phyloP scores from a whole-genome alignment of 768 basidiomycete species.

The Lactarius pseudohatsudake region DNA sequence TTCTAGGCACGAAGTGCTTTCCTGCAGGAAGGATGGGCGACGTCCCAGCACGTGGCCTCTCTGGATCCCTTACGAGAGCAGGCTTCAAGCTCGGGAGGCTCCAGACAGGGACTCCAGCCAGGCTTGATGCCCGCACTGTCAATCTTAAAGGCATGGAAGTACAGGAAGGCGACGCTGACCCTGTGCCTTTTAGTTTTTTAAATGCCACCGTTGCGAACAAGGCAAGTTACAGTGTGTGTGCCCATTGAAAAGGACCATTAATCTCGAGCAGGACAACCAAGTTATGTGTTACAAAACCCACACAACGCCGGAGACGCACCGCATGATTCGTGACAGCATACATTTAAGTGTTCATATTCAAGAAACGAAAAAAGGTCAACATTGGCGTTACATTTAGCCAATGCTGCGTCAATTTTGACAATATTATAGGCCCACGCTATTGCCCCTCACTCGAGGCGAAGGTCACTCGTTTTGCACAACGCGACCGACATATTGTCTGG shows the following conservation, averaged over 20 bases:
- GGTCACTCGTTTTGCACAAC: constrained; percentile 73
- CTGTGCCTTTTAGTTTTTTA: constrained; percentile 76
- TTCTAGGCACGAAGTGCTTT: constrained; percentile 62
- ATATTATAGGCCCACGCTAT: constrained; percentile 72
- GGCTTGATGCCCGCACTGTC: constrained; percentile 69
- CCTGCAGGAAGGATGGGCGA: constrained; percentile 80
- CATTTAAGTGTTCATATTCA: constrained; percentile 83
- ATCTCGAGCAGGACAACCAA: constrained; percentile 60
- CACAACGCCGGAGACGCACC: constrained; percentile 73
- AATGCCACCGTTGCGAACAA: constrained; percentile 68
- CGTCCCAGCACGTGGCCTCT: constrained; percentile 69
- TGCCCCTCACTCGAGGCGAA: constrained; percentile 91
- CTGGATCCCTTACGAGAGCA: constrained; percentile 67
- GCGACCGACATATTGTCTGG: constrained; percentile 74
- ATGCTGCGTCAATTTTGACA: background rate
- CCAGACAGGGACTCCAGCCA: constrained; percentile 86
- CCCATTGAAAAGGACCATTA: no score
- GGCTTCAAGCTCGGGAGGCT: constrained; percentile 82
- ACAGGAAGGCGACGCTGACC: constrained; percentile 67
- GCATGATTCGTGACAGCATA: constrained; percentile 71
- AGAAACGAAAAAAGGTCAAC: constrained; percentile 78
- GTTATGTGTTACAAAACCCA: constrained; percentile 68
- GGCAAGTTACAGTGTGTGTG: constrained; percentile 37
- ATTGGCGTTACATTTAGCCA: background rate
- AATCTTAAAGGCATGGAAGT: constrained; percentile 58